Conservation (phyloP, 345 rosid species). For the Orychophragmus violaceus region DNA sequence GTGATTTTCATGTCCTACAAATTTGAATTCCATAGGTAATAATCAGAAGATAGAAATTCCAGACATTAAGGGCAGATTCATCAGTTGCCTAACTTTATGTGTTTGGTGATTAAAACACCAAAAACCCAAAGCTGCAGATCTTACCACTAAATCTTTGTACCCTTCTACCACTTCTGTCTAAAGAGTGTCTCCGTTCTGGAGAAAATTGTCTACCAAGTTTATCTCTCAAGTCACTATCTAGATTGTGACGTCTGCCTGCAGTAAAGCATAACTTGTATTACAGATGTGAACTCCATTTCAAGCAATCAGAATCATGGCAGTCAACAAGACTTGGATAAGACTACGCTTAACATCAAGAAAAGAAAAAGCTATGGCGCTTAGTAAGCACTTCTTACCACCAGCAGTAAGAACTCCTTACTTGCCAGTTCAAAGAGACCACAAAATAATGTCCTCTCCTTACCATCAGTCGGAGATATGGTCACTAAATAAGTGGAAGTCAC, state of each 20-base stretch:
- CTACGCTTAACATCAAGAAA: constrained; percentile 47
- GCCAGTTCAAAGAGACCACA: constrained; percentile 45
- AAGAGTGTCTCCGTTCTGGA: constrained; percentile 53
- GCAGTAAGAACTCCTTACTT: too few species aligned
- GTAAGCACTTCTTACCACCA: too few species aligned
- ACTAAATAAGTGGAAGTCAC: constrained; percentile 27
- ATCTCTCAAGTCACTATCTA: constrained; percentile 72
- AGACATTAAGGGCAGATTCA: too few species aligned
- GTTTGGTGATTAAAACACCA: too few species aligned
- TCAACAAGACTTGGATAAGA: constrained; percentile 18
- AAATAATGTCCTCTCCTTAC: constrained; percentile 43
- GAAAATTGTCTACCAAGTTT: constrained; percentile 72
- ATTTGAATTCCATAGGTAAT: constrained; percentile 1
- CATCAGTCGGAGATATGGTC: constrained; percentile 34
- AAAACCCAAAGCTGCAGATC: constrained; percentile 19
- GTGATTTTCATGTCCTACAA: constrained; percentile 64
- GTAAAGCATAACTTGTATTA: constrained; percentile 19
- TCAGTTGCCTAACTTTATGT: too few species aligned
- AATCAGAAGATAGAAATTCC: constrained; percentile 10
- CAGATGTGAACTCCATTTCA: constrained; percentile 15
- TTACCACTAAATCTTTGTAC: constrained; percentile 48
- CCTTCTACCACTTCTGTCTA: constrained; percentile 44
- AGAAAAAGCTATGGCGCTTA: constrained; percentile 45
- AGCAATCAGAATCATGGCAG: constrained; percentile 26
- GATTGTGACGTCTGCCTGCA: constrained; percentile 58